Conservation (phyloP, 2,329 filamentous ascomycete genomes). For the Trichoderma aggressivum region DNA sequence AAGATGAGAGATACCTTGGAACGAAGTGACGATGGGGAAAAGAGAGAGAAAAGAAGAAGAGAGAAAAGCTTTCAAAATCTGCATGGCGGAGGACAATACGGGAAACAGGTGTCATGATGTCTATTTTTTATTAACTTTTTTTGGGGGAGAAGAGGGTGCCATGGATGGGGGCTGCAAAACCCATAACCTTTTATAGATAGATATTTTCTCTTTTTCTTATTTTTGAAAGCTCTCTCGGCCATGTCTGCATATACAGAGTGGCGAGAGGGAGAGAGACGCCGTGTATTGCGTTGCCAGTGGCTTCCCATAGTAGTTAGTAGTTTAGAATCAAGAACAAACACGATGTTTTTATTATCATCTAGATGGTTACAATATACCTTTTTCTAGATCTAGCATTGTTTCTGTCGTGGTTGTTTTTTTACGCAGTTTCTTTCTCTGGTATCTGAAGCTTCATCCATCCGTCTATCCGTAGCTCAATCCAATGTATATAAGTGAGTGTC, state of each 20-base stretch:
- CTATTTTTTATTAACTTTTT: neutral
- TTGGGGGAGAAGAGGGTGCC: neutral
- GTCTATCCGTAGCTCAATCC: neutral
- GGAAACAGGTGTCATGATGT: slow-evolving; percentile 9
- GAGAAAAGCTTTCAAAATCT: neutral
- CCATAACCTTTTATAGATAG: slow-evolving; percentile 17
- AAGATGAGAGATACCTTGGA: slow-evolving; percentile 12
- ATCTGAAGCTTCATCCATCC: too few species aligned
- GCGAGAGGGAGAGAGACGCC: neutral
- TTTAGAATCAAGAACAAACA: slow-evolving; percentile 3
- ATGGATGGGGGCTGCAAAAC: slow-evolving; percentile 2
- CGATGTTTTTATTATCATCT: neutral
- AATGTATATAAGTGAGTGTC: too few species aligned
- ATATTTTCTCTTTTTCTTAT: neutral
- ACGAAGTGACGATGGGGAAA: neutral
- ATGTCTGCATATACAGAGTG: slow-evolving; percentile 5
- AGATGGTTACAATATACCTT: neutral
- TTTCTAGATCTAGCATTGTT: neutral
- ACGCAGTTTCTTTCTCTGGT: too few species aligned
- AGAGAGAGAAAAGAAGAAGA: neutral
- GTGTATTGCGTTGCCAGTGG: slow-evolving; percentile 1
- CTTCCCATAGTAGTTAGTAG: slow-evolving; percentile 8
- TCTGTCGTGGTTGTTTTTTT: neutral
- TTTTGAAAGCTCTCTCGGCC: neutral
- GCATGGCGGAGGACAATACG: slow-evolving; percentile 9